These are phyloP conservation scores for Neoarthrinium moseri DNA, from an alignment of 2,329 filamentous ascomycete species.

Conservation along the genomic window DNA sequence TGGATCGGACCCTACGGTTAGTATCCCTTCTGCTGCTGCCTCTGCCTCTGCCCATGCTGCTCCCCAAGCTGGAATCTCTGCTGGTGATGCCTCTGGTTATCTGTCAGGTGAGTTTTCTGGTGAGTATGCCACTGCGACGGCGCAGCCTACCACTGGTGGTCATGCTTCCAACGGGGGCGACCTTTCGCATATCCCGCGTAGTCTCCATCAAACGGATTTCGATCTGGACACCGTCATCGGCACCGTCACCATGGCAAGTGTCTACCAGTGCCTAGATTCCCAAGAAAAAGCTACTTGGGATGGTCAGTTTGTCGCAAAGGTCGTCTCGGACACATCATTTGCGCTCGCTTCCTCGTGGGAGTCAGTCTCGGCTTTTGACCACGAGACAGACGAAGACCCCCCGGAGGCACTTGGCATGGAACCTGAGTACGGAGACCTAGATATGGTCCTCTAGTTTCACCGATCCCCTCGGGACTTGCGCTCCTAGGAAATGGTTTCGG, in stretches of 20 bases:
- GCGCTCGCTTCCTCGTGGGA: neutral
- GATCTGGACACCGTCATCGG: slow-evolving; percentile 20
- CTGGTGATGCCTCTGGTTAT: slow-evolving; percentile 5
- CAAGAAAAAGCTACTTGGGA: slow-evolving; percentile 17
- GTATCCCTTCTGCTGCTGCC: slow-evolving; percentile 45
- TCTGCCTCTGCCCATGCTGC: slow-evolving; percentile 10
- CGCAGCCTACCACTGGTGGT: no score
- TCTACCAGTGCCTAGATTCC: slow-evolving; percentile 19
- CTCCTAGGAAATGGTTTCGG: neutral
- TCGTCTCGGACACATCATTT: neutral
- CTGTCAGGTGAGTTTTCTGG: neutral
- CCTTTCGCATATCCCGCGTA: slow-evolving; percentile 14
- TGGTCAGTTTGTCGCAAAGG: slow-evolving; percentile 17
- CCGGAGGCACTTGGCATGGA: slow-evolving; percentile 26
- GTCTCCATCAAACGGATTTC: slow-evolving; percentile 10
- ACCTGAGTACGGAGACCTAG: slow-evolving; percentile 16
- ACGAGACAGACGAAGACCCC: slow-evolving; percentile 23
- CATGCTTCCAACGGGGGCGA: no score
- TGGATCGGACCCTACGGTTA: slow-evolving; percentile 96
- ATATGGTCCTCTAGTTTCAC: neutral
- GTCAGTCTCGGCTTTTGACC: slow-evolving; percentile 21
- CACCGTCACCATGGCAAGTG: slow-evolving; percentile 17
- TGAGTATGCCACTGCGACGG: neutral
- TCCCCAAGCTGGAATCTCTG: neutral
- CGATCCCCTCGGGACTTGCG: neutral